Base-by-base conservation (phyloP, 192 early-diverging fungal species). In the Phycomyces nitens region DNA sequence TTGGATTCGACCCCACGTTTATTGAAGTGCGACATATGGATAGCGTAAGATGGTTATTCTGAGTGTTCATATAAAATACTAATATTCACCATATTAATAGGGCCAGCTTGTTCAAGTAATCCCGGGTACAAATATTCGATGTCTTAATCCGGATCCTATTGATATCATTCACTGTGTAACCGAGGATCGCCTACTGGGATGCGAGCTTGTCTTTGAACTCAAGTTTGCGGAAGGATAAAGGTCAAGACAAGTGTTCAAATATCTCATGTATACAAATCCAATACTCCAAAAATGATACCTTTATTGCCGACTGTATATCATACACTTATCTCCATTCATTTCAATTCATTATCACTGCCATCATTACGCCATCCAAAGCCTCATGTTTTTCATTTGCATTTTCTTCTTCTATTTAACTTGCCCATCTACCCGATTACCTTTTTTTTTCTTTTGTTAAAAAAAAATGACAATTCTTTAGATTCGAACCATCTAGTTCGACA, bases 1-100 rank as follows among this genome's bases (percentile, higher is more conserved):
- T 97, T 63, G 94, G 95, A 0, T 98, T 93, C 73, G 93, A 96
- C 52, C 76, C 87, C 11, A 84, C 79, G 47, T 96, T 97, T 60
- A 92, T 98, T 66, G 96, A 98, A 76, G 79, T 98, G 26, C 83
- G 90, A 49, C 78, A 94, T 58, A 82, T 92, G 6, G 86, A 93
- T 67, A 91, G 90, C 5, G 91, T 85, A 38, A 70, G 81, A 40
- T 67, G 2, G 3, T 58, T 24, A 10, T 58, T 58, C 4, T 24
- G 7, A 14, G 21, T 56, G 16, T 20, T 29, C 21, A 12, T 11
- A 29, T 3, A 60, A 29, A n/a, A 2, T 49, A 26, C 16, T 60
- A 27, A 49, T 60, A 12, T 47, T 22, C 22, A 27, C 20, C 18
- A 1, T 6, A 10, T 10, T 44, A 44, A 5, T 55, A 69, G 68